Evolutionary conservation across 2,329 filamentous ascomycete species (phyloP), one percentile per base, ranked within the genome.

Genomic region (Chalaropsis ovoidea): DNA sequence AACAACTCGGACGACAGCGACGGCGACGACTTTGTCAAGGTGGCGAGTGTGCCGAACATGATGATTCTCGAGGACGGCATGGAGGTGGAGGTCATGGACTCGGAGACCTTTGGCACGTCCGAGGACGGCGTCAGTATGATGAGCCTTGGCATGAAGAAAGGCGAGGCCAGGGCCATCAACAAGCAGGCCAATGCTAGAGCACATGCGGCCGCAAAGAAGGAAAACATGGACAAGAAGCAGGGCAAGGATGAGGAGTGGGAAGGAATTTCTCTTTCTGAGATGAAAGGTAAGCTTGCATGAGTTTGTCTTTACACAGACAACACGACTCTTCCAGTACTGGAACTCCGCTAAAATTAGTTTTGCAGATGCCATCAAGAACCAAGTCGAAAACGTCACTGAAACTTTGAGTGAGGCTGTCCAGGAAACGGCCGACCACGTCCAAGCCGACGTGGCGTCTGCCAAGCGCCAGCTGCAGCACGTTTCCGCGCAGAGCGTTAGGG

Each of bases 31-130:
- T 63, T 67, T 58, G 63, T 62, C 13, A 42, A 24, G 19, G 39
- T 67, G 27, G n/a, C n/a, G 5, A 35, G 60, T 27, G 41, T 49
- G 2, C 58, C 63, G 2, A 65, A 41, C n/a, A 31, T 67, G 39
- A 22, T 63, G n/a, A 45, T 67, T 45, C 22, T 58, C 6, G 66
- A 58, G 8, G 63, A 65, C 19, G 66, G 66, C 3, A 67, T 67
- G 66, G 66, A 67, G 11, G 63, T 65, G 24, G 63, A 62, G 13
- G 47, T 67, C 27, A 6, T 67, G 19, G 58, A 67, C 31, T 41
- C 58, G 4, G 66, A 67, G 41, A 60, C 49, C 15, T 65, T 56
- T 65, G 66, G 66, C 15, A 67, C 66, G 15, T 61, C 56, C 11
- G 62, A 67, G 31, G 63, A 65, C 22, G 63, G 66, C 24, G 63